These are phyloP conservation scores for Fusarium praegraminearum DNA, from an alignment of 2,329 filamentous ascomycete species.

Conservation along the genomic window DNA sequence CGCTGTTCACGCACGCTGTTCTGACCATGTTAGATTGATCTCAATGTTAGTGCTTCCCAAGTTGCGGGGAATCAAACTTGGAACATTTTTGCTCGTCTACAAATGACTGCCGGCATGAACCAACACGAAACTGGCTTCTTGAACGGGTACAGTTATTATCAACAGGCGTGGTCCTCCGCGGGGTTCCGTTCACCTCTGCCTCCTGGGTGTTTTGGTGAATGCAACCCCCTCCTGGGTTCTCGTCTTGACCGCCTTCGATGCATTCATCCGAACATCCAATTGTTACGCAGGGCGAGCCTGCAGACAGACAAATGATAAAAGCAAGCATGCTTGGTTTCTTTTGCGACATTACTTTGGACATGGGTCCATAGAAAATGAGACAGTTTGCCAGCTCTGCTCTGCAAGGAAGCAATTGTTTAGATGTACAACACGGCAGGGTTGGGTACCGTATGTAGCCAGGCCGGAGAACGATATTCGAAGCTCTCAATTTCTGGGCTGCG, in stretches of 20 bases:
- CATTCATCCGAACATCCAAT: slow-evolving; percentile 43
- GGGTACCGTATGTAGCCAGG: slow-evolving; percentile 21
- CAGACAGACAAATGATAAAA: slow-evolving; percentile 39
- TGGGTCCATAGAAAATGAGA: slow-evolving; percentile 41
- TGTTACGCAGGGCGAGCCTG: slow-evolving; percentile 38
- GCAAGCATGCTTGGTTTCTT: slow-evolving; percentile 40
- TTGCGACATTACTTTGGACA: slow-evolving; percentile 44
- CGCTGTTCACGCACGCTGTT: slow-evolving; percentile 24
- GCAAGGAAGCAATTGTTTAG: slow-evolving; percentile 43
- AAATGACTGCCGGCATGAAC: slow-evolving; percentile 31
- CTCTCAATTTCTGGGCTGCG: slow-evolving; percentile 29
- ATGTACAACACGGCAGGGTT: slow-evolving; percentile 32
- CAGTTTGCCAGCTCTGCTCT: slow-evolving; percentile 40
- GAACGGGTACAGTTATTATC: not conserved
- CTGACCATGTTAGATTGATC: slow-evolving; percentile 20
- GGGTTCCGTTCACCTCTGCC: slow-evolving; percentile 23
- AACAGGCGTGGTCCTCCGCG: slow-evolving; percentile 15
- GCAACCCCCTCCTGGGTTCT: slow-evolving; percentile 37
- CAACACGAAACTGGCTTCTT: slow-evolving; percentile 11
- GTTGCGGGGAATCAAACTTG: slow-evolving; percentile 29
- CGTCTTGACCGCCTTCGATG: slow-evolving; percentile 44
- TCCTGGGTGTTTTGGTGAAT: slow-evolving; percentile 34
- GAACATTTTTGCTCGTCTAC: slow-evolving; percentile 14
- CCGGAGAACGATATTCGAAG: slow-evolving; percentile 32
- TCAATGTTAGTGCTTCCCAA: slow-evolving; percentile 16